Evolutionary conservation across 257 asterid genomes (phyloP), one percentile per base, ranked within the genome.

Genomic region (Solanum piurae): DNA sequence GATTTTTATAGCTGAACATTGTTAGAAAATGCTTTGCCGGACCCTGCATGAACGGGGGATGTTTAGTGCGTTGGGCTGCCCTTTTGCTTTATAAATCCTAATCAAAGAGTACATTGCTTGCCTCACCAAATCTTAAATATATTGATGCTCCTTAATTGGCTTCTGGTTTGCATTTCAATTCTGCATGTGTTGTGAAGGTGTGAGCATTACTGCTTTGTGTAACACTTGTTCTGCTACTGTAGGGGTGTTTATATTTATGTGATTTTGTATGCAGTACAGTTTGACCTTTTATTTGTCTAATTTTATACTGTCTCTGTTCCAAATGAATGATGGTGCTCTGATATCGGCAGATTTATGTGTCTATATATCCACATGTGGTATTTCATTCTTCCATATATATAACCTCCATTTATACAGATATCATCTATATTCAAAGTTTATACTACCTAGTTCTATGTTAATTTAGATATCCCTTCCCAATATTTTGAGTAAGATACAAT

Each of bases 121-220:
- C 7, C 83, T 38, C 29, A 31, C 21, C 55, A 38, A 23, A 42
- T 77, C 83, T 12, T 77, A 77, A 25, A 38, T 23, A n/a, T 42
- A 77, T 77, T 31, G 52, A 42, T 76, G 62, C 5, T 42, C 0
- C 5, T 77, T 14, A 42, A 40, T 3, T 91, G 49, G 88, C 83
- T 44, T 91, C 94, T 29, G 95, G 96, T 52, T 84, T 95, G 42
- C 94, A 90, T 23, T 87, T 96, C 91, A 89, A 90, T 87, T 95
- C 95, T 62, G 83, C 89, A 5, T 96, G 93, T 84, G 92, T 93
- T 89, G 93, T 94, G 85, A 95, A 94, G 95, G 98, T 95, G 4
- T 42, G n/a, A 42, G 3, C 38, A 1, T 44, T 79, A 44, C 25
- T 79, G 1, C 49, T 36, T 74, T 36, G 12, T 74, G 3, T 36